Evolutionary conservation across 2,329 filamentous ascomycete genomes (phyloP), one percentile per base, ranked within the genome.

Genomic region (Paraphaeosphaeria sporulosa): DNA sequence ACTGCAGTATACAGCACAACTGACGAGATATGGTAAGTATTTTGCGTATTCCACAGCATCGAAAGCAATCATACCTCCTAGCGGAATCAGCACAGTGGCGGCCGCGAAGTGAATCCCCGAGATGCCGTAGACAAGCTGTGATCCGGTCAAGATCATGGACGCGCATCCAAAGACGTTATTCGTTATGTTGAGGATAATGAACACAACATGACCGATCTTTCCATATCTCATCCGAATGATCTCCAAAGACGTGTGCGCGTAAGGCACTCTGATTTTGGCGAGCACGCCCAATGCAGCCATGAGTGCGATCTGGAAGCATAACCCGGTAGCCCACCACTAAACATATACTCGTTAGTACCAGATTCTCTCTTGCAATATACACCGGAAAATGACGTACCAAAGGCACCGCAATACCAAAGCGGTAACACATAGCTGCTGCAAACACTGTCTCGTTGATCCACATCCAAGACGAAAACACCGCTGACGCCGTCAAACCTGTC

Each of bases 81-180:
- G 60, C 6, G 62, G 76, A 1, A 81, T 58, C 3, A 84, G 70
- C 50, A 84, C 84, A 0, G 81, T 84, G 0, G 82, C 80, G 0
- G 83, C 83, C n/a, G 61, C 44, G 15, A 66, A 56, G 32, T 64
- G 61, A 57, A 66, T 66, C 1, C 62, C 64, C 1, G 64, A 60
- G 55, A 65, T 63, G 3, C 59, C 63, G 80, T 79, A 92, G 94
- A 73, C 91, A 93, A 61, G 91, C 92, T 2, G 92, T 92, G 15
- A 93, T 59, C 93, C 93, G 25, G 92, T 92, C 63, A 96, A 85
- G 42, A 97, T 81, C 92, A 95, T 95, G 52, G 92, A 88, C 1
- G 92, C 94, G 30, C 59, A 61, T 21, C 96, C 93, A 7, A 96
- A 84, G 44, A 95, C 90, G 71, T 94, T 78, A 36, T 92, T 96